Evolutionary conservation across 495 filamentous ascomycete species (phyloP), one percentile per base, ranked within the genome.

Genomic region (Halenospora varia): DNA sequence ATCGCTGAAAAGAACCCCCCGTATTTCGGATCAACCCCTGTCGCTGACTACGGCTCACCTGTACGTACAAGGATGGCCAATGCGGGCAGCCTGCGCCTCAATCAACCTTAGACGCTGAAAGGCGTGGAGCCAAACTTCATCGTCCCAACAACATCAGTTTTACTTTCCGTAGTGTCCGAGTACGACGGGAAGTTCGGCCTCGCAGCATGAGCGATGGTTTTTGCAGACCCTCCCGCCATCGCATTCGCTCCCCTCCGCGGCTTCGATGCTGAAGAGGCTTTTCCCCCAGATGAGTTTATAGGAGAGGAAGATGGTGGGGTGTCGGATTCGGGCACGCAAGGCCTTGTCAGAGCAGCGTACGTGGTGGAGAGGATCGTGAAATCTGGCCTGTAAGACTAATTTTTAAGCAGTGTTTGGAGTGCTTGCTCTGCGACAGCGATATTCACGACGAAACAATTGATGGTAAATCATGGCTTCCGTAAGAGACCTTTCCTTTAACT

Each of bases 391-490:
- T 22, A 3, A 24, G 10, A 19, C 0, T 25, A 35, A 41, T n/a
- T 58, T 6, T 45, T 4, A 6, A 9, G 8, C 18, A 20, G 42
- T 48, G 15, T 17, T 19, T 60, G 57, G 57, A 41, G 20, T 10
- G 11, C 55, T 1, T 54, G 26, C 17, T 60, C 57, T 29, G 51
- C 57, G 17, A 24, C 19, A 22, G 51, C 57, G 10, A 19, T 60
- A 25, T 55, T 25, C 40, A 55, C 51, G 8, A 55, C 57, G 2
- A 60, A 60, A 35, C 11, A n/a, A 19, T 26, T 60, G 13, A 49
- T 60, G 51, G 22, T 44, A 10, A 60, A 11, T 11, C 42, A 50
- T 22, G 29, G 20, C 22, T 60, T 23, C 23, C 57, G 57, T 60
- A 51, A 54, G 57, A 42, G 44, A 25, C 17, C 20, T 3, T 15